These are phyloP conservation scores for Peronospora belbahrii DNA, from an alignment of 352 stramenopile species.

Conservation along the genomic window DNA sequence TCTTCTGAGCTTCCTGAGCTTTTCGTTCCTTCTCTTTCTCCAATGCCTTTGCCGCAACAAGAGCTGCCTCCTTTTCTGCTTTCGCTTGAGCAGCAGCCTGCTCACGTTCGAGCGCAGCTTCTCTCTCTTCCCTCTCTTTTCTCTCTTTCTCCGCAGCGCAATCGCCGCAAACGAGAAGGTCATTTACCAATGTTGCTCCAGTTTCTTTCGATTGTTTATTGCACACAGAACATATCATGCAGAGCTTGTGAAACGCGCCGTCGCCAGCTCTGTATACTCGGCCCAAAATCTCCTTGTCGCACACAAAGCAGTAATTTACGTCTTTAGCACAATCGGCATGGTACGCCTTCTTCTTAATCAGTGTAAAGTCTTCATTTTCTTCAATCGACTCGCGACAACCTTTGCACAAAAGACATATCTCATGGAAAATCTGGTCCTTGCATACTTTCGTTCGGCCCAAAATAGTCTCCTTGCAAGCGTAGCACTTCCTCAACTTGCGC, in stretches of 20 bases:
- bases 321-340: conserved; percentile 66
- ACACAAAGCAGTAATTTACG: conserved; percentile 57
- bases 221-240: conserved; percentile 69
- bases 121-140: conserved; percentile 43
- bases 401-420: conserved; percentile 74
- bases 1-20: conserved; percentile 20
- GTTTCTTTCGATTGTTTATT: conserved; percentile 59
- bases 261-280: conserved; percentile 61
- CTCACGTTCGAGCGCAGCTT: conserved; percentile 37
- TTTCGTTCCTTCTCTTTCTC: conserved; percentile 43
- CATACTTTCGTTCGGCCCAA: conserved; percentile 66
- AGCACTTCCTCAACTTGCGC: conserved; percentile 68
- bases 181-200: conserved; percentile 43
- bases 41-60: conserved; percentile 37
- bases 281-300: conserved; percentile 79
- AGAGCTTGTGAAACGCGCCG: conserved; percentile 66
- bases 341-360: conserved; percentile 82
- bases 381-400: conserved; percentile 69
- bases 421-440: conserved; percentile 78
- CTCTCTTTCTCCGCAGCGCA: conserved; percentile 46
- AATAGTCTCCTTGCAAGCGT: conserved; percentile 78
- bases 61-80: conserved; percentile 42
- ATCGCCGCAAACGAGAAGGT: conserved; percentile 45
- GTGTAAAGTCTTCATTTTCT: conserved; percentile 66
- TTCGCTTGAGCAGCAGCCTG: conserved; percentile 35